phyloP scores from a whole-genome alignment of 2,329 filamentous ascomycete species.

The Lasiodiplodia hormozganensis region DNA sequence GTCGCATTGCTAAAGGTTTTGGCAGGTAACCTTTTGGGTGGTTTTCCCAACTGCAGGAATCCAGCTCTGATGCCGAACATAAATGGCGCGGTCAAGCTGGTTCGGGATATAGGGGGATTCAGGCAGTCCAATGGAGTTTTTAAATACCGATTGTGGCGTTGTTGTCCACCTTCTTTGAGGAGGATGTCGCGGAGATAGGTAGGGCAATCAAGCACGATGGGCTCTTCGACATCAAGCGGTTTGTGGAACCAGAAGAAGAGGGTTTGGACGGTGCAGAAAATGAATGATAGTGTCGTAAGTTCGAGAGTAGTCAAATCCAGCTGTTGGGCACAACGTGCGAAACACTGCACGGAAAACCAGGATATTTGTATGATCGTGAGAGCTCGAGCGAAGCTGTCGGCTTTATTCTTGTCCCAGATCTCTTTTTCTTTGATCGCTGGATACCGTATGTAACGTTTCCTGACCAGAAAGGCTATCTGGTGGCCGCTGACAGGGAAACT shows the following conservation, averaged over 20 bases:
- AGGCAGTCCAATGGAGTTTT: constrained; percentile 31
- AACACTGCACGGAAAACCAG: constrained; percentile 31
- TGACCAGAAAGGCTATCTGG: constrained; percentile 32
- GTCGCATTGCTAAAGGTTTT: background rate
- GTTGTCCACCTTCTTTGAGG: background rate
- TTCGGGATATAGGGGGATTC: background rate
- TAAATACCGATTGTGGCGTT: constrained; percentile 10
- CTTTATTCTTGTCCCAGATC: constrained; percentile 32
- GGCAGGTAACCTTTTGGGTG: background rate
- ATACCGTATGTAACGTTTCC: constrained; percentile 30
- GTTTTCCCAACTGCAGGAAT: background rate
- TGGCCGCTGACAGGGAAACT: constrained; percentile 34
- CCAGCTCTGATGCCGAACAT: background rate
- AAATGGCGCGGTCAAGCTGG: background rate
- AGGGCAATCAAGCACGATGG: constrained; percentile 25
- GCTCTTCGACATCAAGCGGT: constrained; percentile 40
- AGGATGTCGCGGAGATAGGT: constrained; percentile 8
- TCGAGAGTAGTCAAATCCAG: constrained; percentile 46
- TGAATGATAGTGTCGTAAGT: constrained; percentile 46
- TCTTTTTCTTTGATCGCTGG: constrained; percentile 38
- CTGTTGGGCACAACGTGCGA: constrained; percentile 34
- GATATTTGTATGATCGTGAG: constrained; percentile 31
- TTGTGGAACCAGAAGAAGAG: constrained; percentile 49
- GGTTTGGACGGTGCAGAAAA: constrained; percentile 44
- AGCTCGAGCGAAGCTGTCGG: constrained; percentile 30